phyloP scores from a whole-genome alignment of 1,139 yeast genomes.

The Pichia sp. region DNA sequence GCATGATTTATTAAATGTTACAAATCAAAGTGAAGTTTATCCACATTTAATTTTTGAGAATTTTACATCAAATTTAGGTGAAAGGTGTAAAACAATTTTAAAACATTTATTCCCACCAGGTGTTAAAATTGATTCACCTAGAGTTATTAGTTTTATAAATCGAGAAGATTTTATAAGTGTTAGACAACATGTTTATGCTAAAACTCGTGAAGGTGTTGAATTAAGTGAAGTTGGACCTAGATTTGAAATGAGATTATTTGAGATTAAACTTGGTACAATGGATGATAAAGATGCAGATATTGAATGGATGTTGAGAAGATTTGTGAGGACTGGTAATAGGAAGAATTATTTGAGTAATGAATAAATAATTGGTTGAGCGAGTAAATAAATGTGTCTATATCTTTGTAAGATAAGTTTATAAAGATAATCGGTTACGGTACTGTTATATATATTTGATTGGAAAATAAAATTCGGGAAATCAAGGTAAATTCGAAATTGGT shows the following conservation, averaged over 20 bases:
- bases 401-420: too few relatives aligned
- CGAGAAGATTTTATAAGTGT: conserved; percentile 87
- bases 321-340: conserved; percentile 89
- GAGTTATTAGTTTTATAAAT: conserved; percentile 89
- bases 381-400: background rate
- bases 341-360: conserved; percentile 62
- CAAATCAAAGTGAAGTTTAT: conserved; percentile 83
- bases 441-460: too few relatives aligned
- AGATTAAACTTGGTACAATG: conserved; percentile 78
- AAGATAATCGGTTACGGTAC: too few relatives aligned
- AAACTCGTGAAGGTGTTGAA: conserved; percentile 82
- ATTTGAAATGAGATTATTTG: conserved; percentile 90
- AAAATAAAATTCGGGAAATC: too few relatives aligned
- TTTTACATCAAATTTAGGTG: conserved; percentile 76
- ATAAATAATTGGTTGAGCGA: background rate
- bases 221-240: conserved; percentile 98
- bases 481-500: too few relatives aligned
- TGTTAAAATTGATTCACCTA: conserved; percentile 78
- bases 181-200: conserved; percentile 90
- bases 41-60: conserved; percentile 94
- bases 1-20: conserved; percentile 83
- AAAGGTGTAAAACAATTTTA: conserved; percentile 70
- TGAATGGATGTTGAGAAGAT: conserved; percentile 92
- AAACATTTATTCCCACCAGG: conserved; percentile 96
- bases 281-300: conserved; percentile 97